These are phyloP conservation scores for Rubroshorea leprosula DNA, from an alignment of 345 rosid species.

Conservation along the genomic window DNA sequence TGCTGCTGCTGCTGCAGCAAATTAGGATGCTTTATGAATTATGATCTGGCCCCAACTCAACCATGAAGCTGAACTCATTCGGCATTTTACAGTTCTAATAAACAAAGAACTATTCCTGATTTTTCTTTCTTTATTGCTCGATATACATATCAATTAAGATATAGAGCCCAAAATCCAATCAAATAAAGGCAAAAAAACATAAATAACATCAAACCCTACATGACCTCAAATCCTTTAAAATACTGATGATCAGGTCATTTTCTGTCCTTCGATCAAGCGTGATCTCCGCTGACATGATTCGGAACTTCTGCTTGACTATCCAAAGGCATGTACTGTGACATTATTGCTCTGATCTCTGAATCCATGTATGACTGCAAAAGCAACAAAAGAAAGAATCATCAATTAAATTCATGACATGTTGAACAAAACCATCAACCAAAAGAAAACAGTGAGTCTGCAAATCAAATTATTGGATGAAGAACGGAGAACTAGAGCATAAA, in stretches of 20 bases:
- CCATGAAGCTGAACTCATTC: constrained; percentile 19
- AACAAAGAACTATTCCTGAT: constrained; percentile 20
- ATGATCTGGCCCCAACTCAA: no score
- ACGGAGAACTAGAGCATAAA: neutral
- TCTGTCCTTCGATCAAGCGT: constrained; percentile 24
- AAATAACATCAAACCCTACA: constrained; percentile 7
- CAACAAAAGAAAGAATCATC: constrained; percentile 1
- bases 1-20: no score
- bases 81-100: constrained; percentile 20
- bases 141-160: constrained; percentile 17
- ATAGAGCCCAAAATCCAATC: constrained; percentile 13
- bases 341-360: constrained; percentile 93
- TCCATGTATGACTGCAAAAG: constrained; percentile 86
- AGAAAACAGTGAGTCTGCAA: neutral
- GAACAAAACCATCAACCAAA: neutral
- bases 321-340: constrained; percentile 98
- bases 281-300: constrained; percentile 54
- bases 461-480: no score
- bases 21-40: no score
- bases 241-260: neutral
- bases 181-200: neutral
- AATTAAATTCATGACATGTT: neutral
- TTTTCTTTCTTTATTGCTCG: constrained; percentile 19
- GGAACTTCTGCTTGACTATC: constrained; percentile 78
- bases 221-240: constrained; percentile 8